Evolutionary conservation across 1,284 basidiomycete species (phyloP), one percentile per base, ranked within the genome.

Genomic region (Malassezia vespertilionis): DNA sequence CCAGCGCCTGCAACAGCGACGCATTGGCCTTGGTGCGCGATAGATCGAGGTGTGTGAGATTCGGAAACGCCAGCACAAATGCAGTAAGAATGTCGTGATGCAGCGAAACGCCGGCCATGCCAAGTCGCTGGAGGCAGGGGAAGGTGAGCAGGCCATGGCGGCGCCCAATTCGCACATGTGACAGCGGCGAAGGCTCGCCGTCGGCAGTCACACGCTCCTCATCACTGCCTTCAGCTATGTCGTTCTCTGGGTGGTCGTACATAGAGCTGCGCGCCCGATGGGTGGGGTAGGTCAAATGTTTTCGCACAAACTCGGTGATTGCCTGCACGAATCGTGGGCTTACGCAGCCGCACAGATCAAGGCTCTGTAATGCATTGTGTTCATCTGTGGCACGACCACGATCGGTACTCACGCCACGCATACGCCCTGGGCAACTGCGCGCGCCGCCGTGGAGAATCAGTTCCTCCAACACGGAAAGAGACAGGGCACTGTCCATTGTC

Each of bases 321-420:
- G 84, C 86, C 54, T 81, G 79, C 48, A 84, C 82, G 63, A 95
- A 95, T 5, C 84, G 82, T 15, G 79, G 79, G 64, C 86, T 89
- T 65, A 95, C 83, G 70, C 91, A 96, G 57, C 89, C 90, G 17
- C 89, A 95, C 42, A 96, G 74, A 69, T 97, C 91, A 28, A 93
- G 76, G 2, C 89, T 87, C 69, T 89, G 82, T 5, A 97, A 76
- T 46, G 61, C 58, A 47, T 61, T 65, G 45, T 63, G 59, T 17
- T 57, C 46, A 1, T 55, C 24, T 4, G 47, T 53, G 24, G 12
- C 26, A 17, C 36, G 49, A 39, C 34, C 53, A 7, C 66, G 52
- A 28, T 69, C 66, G n/a, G 60, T 54, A 9, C 61, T 63, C 14
- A 69, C 63, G 4, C 63, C 65, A 14, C 65, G 58, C 21, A 69